Base-by-base conservation (phyloP, 2,329 filamentous ascomycete species). In the Aspergillus sp. region DNA sequence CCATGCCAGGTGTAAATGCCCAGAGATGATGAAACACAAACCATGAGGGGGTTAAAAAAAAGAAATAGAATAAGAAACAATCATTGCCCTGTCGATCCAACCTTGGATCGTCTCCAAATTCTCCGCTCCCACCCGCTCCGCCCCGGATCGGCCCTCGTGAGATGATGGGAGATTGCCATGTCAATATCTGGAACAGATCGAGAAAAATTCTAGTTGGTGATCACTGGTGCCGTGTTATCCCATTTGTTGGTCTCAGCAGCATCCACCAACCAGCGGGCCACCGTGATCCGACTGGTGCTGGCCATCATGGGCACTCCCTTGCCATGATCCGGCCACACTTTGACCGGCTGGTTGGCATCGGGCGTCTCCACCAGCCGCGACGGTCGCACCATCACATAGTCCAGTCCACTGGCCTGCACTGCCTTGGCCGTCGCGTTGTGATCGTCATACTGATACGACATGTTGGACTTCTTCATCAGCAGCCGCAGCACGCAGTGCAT, bases 191-290 rank as follows among this genome's bases (percentile, higher is more conserved):
- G 32, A 36, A 36, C 12, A 36, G 12, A 36, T 36, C 32, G 32
- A 36, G 12, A 12, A 13, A 36, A 5, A 13, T 13, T 43, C 47
- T 55, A 79, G 61, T 82, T 81, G 13, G 78, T 74, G 57, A 85
- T 77, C 2, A 84, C 80, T 4, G 82, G 82, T 1, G 80, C 74
- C 39, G 57, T 75, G 7, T 76, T 70, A 65, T 81, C 74, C 77
- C 79, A 84, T 6, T 75, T 69, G 3, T 66, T 64, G 30, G 67
- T 74, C 68, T 80, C 79, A 0, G 74, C 75, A 2, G 76, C 80
- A 57, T 79, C 73, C 3, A 84, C 74, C 64, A 84, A 64, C 67
- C 80, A 85, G 15, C 61, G 66, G 8, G 80, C 82, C 7, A 85
- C 78, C 63, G 78, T 80, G 15, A 67, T 64, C 66, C 74, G 71